These are phyloP conservation scores for Xylariaceae sp. DNA, from an alignment of 2,329 filamentous ascomycete species.

Conservation along the genomic window DNA sequence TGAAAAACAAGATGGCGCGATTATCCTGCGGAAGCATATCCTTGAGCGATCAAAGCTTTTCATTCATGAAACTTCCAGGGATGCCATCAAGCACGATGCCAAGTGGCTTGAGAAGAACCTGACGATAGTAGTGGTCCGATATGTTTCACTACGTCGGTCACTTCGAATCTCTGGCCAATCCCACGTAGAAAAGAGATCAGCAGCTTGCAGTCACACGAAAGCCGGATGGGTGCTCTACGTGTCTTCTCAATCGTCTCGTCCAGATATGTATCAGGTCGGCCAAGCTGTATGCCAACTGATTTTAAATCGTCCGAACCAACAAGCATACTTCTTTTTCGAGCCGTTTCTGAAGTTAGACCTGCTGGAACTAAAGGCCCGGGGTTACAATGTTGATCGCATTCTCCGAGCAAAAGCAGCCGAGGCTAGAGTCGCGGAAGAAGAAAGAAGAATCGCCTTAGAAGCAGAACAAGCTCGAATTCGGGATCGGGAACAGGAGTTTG, in stretches of 20 bases:
- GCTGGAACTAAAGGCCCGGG: conserved; percentile 73
- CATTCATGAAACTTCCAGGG: conserved; percentile 67
- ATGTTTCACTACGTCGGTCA: conserved; percentile 71
- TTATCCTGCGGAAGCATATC: conserved; percentile 70
- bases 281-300: conserved; percentile 79
- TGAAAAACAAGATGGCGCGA: conserved; percentile 62
- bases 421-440: conserved; percentile 78
- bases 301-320: conserved; percentile 75
- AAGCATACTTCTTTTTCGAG: conserved; percentile 86
- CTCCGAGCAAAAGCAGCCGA: conserved; percentile 82
- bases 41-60: conserved; percentile 87
- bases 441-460: conserved; percentile 67
- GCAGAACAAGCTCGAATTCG: conserved; percentile 65
- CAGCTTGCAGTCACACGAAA: conserved; percentile 54
- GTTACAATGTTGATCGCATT: conserved; percentile 96
- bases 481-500: conserved; percentile 46
- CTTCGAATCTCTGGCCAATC: conserved; percentile 64
- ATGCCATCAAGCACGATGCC: conserved; percentile 77
- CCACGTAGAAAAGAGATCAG: conserved; percentile 69
- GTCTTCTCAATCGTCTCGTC: conserved; percentile 54
- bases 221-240: conserved; percentile 68
- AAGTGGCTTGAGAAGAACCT: conserved; percentile 89
- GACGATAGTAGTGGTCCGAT: conserved; percentile 68
- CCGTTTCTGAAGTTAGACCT: conserved; percentile 83
- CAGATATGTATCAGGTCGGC: conserved; percentile 88